Evolutionary conservation across 202 grass and related monocot genomes (phyloP).

Genomic region (Zizania palustris): DNA sequence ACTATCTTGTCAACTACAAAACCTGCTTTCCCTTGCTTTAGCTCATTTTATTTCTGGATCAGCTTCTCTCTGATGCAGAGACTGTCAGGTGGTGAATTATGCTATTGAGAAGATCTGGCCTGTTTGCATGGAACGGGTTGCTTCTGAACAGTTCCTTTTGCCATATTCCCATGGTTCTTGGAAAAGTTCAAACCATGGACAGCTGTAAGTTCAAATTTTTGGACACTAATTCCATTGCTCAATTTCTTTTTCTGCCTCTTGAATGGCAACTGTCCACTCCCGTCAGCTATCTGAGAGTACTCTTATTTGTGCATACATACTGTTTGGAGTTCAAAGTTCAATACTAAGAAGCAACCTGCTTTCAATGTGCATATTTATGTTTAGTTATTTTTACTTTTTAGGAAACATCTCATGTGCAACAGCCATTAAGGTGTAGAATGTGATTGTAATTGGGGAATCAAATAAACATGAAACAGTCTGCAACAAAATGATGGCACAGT

Average conservation of each 20-base stretch:
- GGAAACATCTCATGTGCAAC: not conserved
- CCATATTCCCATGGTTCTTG: slow-evolving; percentile 95
- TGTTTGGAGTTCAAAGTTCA: not conserved
- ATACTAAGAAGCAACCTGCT: slow-evolving; percentile 6
- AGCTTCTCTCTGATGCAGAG: slow-evolving; percentile 98
- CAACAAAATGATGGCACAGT: not conserved
- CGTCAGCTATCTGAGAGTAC: not conserved
- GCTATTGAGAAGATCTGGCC: slow-evolving; percentile 92
- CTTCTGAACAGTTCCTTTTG: slow-evolving; percentile 88
- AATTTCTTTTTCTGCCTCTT: slow-evolving; percentile 8
- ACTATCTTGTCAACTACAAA: slow-evolving; percentile 18
- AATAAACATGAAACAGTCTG: not conserved
- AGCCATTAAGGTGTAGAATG: not conserved
- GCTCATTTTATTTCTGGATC: slow-evolving; percentile 44
- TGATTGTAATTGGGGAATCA: not conserved
- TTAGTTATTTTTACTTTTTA: not conserved
- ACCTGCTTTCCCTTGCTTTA: slow-evolving; percentile 7
- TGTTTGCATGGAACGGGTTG: slow-evolving; percentile 90
- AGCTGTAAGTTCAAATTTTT: slow-evolving; percentile 58
- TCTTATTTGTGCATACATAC: not conserved
- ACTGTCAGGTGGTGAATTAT: slow-evolving; percentile 94
- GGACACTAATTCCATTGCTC: not conserved
- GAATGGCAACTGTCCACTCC: not conserved
- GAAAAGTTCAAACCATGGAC: slow-evolving; percentile 99
- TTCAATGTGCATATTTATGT: slow-evolving; percentile 3